Base-by-base conservation (phyloP, 225 moss, liverwort and hornwort species). In the Thuidium tamariscinum region DNA sequence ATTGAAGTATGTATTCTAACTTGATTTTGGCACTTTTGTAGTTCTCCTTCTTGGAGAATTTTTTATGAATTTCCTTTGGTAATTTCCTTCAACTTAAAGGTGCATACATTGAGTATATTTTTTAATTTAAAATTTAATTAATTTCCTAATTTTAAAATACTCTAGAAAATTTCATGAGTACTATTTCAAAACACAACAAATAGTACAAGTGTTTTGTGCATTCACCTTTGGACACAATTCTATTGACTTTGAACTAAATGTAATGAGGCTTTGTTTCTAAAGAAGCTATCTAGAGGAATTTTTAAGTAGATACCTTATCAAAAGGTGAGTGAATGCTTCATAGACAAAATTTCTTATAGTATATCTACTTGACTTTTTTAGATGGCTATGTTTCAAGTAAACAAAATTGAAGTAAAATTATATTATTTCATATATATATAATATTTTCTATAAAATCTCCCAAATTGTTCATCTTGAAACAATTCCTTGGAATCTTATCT, bases 211-310 rank as follows among this genome's bases (percentile, higher is more conserved):
- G n/a, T n/a, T n/a, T n/a, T n/a, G n/a, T n/a, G n/a, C n/a, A n/a
- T n/a, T n/a, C n/a, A n/a, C n/a, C n/a, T n/a, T n/a, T n/a, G n/a
- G n/a, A n/a, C n/a, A n/a, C n/a, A n/a, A n/a, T n/a, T n/a, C n/a
- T n/a, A n/a, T n/a, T n/a, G 37, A 2, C 22, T 68, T 0, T 25
- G 0, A 26, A 69, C 2, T n/a, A 1, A 25, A 69, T 4, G 4
- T 0, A 23, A 25, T 4, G 41, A 14, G 15, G 41, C 8, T 41
- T 68, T 39, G 5, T 26, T 9, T 69, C 14, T 0, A 25, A 25
- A 25, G 25, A 68, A 39, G 39, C 25, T 23, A 69, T 1, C 2
- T 14, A 25, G 8, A 69, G 5, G 15, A 41, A 26, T 41, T 69
- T 41, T 8, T 5, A 41, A 26, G 14, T 4, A 26, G 7, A 7